Base-by-base conservation (phyloP, 1,284 basidiomycete genomes). In the Cutaneotrichosporon mucoides region DNA sequence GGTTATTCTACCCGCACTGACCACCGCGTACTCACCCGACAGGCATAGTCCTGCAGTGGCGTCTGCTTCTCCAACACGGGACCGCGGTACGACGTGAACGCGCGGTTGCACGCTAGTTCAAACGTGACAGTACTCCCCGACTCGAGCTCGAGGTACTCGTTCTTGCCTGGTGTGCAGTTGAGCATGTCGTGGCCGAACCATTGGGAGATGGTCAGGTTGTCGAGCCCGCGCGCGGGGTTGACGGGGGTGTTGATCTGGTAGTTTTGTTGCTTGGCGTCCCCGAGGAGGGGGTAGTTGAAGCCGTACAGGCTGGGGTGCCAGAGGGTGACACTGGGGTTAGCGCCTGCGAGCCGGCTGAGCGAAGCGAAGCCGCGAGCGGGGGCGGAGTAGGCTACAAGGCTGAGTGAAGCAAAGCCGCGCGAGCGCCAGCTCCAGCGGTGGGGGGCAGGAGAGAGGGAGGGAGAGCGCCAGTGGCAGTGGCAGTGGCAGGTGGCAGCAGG, bases 91-190 rank as follows among this genome's bases (percentile, higher is more conserved):
- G 9, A 51, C 16, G 57, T 59, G 53, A 40, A 45, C 9, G 47
- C 57, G 36, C 57, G 57, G 46, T 60, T 57, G 42, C 62, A 63
- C 5, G 38, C 33, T 11, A 63, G 40, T 49, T 63, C 62, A 38
- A 50, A 55, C 6, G 40, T 37, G 15, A 48, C 34, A 13, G 16
- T 35, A 11, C 41, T 56, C n/a, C 59, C 62, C 4, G 44, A 10
- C 6, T 46, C 45, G 16, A 63, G 53, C 37, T 57, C 49, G 35
- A 63, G 33, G 49, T 49, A 57, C 35, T 49, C 45, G 41, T 46
- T 56, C 10, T 46, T 10, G 6, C 33, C 36, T 5, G 57, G 57
- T 10, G 36, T 37, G 36, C 33, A 12, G 36, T 53, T 49, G 38
- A 16, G 33, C 36, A 15, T 37, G 9, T 48, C 53, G 16, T 51